phyloP scores from a whole-genome alignment of 768 basidiomycete species.

The Calocera viscosa region DNA sequence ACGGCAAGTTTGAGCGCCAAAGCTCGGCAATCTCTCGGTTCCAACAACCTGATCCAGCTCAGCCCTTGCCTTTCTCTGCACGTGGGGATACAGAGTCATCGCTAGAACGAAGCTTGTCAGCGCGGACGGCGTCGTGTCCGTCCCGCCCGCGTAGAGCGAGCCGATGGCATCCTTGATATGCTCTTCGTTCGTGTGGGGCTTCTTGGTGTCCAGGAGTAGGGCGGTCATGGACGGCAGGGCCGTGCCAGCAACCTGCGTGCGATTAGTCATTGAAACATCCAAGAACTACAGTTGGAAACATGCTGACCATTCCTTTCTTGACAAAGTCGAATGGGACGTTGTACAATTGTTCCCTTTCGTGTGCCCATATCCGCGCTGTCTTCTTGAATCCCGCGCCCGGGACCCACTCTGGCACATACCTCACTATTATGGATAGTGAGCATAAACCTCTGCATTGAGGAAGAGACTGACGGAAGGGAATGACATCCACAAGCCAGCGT shows the following conservation, averaged over 20 bases:
- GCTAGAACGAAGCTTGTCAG: constrained; percentile 15
- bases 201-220: background rate
- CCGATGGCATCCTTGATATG: constrained; percentile 33
- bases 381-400: constrained; percentile 31
- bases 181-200: constrained; percentile 15
- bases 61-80: constrained; percentile 13
- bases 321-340: constrained; percentile 25
- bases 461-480: constrained; percentile 22
- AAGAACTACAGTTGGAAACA: too few species aligned
- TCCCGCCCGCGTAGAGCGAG: constrained; percentile 37
- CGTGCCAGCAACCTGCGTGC: background rate
- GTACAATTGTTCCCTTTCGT: constrained; percentile 14
- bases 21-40: constrained; percentile 8
- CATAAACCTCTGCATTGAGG: background rate
- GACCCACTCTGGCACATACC: constrained; percentile 13
- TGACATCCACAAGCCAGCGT: constrained; percentile 25
- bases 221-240: background rate
- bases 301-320: constrained; percentile 24
- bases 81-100: constrained; percentile 16
- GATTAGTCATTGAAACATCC: background rate
- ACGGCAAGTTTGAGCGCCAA: constrained; percentile 15
- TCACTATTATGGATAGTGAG: constrained; percentile 10
- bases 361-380: constrained; percentile 25
- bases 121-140: constrained; percentile 14
- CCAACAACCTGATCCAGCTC: constrained; percentile 14